Evolutionary conservation across 108 stramenopile genomes (phyloP), one percentile per base, ranked within the genome.

Genomic region (Cyclotella distinguenda): DNA sequence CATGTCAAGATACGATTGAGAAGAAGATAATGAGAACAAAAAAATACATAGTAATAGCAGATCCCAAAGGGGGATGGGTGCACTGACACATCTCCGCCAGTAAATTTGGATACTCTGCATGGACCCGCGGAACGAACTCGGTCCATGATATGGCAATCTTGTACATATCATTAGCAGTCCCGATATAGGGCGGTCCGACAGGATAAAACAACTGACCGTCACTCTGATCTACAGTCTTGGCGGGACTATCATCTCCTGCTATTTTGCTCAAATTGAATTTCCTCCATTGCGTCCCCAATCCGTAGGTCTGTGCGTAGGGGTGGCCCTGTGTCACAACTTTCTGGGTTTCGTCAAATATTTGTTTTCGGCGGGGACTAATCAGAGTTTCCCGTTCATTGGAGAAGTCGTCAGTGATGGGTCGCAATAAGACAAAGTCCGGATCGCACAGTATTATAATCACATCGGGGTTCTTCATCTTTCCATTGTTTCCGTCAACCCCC

Each of bases 161-260:
- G 18, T 79, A 69, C 85, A 91, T 84, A 81, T 94, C 95, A n/a
- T 32, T 50, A 13, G 84, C 85, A 4, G 87, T 89, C 11, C 73
- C 90, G 18, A 98, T 50, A 61, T 97, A 98, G 1, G 97, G 97
- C 34, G 97, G 94, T 15, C 97, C 97, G 11, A 83, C 91, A 8
- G 90, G 78, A 69, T 85, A 93, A 43, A 63, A 67, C 23, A 75
- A 3, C 0, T 25, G 30, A 7, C 86, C 95, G 16, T 86, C 72
- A 27, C 53, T 18, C 36, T 71, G 64, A 43, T 42, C 27, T 15
- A 84, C 70, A 36, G 47, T 35, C 31, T 54, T 74, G 0, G 91
- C 85, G 4, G 88, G 89, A 36, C 84, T 71, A 43, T 81, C 72
- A 1, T 47, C 1, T 25, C 91, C 93, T 13, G 84, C 79, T 55